phyloP scores from a whole-genome alignment of 1,284 basidiomycete genomes.

The Cryptococcus wingfieldii region DNA sequence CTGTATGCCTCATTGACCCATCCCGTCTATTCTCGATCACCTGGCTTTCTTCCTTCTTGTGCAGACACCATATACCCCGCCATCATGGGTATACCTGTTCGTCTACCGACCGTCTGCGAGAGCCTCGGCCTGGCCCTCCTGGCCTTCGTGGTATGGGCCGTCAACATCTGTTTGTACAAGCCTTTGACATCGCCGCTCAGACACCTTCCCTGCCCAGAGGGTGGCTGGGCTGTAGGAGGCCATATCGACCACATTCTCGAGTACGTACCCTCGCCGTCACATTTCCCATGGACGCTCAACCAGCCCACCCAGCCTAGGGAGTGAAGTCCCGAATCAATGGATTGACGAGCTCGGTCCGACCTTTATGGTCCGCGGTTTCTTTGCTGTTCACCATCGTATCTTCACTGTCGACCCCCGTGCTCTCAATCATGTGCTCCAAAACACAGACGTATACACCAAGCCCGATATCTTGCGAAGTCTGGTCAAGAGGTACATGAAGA shows the following conservation, averaged over 20 bases:
- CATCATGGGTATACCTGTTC: no score
- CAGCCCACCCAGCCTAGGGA: not conserved
- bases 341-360: slow-evolving; percentile 15
- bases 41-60: no score
- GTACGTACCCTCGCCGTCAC: slow-evolving; percentile 1
- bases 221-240: slow-evolving; percentile 3
- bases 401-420: slow-evolving; percentile 28
- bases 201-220: slow-evolving; percentile 3
- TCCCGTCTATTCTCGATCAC: no score
- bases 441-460: slow-evolving; percentile 22
- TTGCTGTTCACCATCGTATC: slow-evolving; percentile 20
- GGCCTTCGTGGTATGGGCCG: not conserved
- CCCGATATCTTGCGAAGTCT: slow-evolving; percentile 15
- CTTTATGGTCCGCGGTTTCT: slow-evolving; percentile 17
- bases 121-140: not conserved
- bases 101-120: no score
- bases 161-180: slow-evolving; percentile 4
- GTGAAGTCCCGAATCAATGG: slow-evolving; percentile 11
- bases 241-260: slow-evolving; percentile 6
- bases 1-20: no score
- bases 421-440: slow-evolving; percentile 16
- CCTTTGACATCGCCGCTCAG: slow-evolving; percentile 10
- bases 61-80: no score
- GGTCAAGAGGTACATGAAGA: slow-evolving; percentile 21
- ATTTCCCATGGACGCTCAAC: not conserved